A percentile compares a stretch with the other conserved stretches of the same genome.
phyloP scores from a whole-genome alignment of 805 yeast genomes.

The Candida schatavii region DNA sequence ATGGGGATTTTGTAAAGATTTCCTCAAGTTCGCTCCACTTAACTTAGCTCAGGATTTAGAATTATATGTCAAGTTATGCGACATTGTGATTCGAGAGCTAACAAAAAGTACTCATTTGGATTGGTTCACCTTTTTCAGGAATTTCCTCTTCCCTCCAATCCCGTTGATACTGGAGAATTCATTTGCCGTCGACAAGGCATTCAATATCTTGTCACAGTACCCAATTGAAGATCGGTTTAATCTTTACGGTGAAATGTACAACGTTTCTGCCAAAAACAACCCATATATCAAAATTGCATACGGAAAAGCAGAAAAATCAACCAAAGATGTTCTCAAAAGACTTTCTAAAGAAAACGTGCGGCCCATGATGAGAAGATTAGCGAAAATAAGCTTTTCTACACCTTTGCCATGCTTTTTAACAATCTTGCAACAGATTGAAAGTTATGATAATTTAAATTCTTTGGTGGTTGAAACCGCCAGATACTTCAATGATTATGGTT shows the following conservation, averaged over 20 bases:
- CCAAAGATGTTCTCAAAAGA: constrained; percentile 75
- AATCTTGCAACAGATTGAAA: constrained; percentile 78
- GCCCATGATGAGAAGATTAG: constrained; percentile 68
- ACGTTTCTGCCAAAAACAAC: constrained; percentile 53
- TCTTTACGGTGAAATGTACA: constrained; percentile 75
- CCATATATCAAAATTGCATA: constrained; percentile 56
- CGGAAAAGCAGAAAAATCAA: constrained; percentile 70
- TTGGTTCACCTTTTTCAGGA: constrained; percentile 64
- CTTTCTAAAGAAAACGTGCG: constrained; percentile 76
- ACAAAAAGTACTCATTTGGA: constrained; percentile 12
- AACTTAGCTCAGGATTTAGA: constrained; percentile 46
- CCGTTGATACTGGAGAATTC: constrained; percentile 55
- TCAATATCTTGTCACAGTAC: constrained; percentile 48
- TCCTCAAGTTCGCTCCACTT: constrained; percentile 55
- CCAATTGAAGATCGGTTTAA: constrained; percentile 66
- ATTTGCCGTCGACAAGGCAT: constrained; percentile 59
- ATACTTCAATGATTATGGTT: constrained; percentile 70
- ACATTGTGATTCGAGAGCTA: constrained; percentile 50
- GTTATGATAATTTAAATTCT: constrained; percentile 81
- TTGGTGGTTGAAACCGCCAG: constrained; percentile 76
- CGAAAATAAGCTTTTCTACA: constrained; percentile 68
- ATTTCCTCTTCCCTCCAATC: constrained; percentile 63
- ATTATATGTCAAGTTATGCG: constrained; percentile 56
- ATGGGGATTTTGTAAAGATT: constrained; percentile 43
- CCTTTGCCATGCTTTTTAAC: constrained; percentile 77